A percentile compares a stretch with the other conserved stretches of the same genome.
These are phyloP conservation scores for Allomyces javanicus DNA, from an alignment of 192 early-diverging fungal species.

Conservation along the genomic window DNA sequence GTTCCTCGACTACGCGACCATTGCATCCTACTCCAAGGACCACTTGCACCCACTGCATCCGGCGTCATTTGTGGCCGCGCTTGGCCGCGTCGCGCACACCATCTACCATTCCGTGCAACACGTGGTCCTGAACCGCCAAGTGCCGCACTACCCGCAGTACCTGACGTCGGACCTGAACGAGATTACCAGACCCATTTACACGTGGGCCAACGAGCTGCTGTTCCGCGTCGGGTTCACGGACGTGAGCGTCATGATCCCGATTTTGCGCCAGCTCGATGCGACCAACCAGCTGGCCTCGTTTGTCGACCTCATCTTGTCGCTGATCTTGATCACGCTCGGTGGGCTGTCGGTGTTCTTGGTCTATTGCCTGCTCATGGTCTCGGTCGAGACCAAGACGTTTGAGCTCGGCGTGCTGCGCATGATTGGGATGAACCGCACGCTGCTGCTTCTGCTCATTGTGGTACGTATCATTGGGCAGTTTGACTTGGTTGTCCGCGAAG, in stretches of 20 bases:
- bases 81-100: slow-evolving; percentile 3
- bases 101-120: background rate
- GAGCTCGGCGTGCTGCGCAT: slow-evolving; percentile 15
- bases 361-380: slow-evolving; percentile 16
- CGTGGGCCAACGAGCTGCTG: slow-evolving; percentile 7
- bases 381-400: slow-evolving; percentile 12
- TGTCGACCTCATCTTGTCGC: slow-evolving; percentile 10
- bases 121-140: too few species aligned
- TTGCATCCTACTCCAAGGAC: too few species aligned
- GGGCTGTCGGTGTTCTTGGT: slow-evolving; percentile 14
- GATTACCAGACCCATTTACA: slow-evolving; percentile 4
- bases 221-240: slow-evolving; percentile 10
- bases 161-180: slow-evolving; percentile 1
- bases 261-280: slow-evolving; percentile 1
- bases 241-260: background rate
- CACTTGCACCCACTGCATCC: too few species aligned
- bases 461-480: background rate
- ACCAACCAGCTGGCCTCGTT: slow-evolving; percentile 10
- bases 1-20: too few species aligned
- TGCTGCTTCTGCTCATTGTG: slow-evolving; percentile 3
- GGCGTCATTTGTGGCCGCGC: too few species aligned
- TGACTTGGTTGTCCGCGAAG: too few species aligned
- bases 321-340: slow-evolving; percentile 10
- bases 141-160: slow-evolving; percentile 7
- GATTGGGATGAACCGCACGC: slow-evolving; percentile 10